A percentile compares a stretch with the other conserved stretches of the same genome.
phyloP scores from a whole-genome alignment of 202 grass and related monocot genomes.

The Setaria italica region DNA sequence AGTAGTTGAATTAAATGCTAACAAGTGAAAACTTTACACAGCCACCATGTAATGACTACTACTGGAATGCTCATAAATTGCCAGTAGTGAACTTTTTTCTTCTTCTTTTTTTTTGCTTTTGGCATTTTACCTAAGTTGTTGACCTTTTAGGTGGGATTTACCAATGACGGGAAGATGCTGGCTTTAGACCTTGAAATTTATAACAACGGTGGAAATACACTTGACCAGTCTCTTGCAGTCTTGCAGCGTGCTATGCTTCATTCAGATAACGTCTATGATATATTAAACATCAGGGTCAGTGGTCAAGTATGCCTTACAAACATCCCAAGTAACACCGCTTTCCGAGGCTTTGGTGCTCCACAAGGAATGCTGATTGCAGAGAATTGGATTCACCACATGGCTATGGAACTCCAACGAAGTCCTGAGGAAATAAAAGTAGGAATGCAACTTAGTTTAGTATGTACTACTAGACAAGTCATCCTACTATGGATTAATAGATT shows the following conservation, averaged over 20 bases:
- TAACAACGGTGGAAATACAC: constrained; percentile 83
- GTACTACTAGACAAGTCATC: constrained; percentile 13
- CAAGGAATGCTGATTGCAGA: constrained; percentile 90
- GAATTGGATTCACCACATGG: constrained; percentile 90
- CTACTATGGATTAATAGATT: background rate
- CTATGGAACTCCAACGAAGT: constrained; percentile 70
- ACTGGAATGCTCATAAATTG: too few species aligned
- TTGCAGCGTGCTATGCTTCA: constrained; percentile 80
- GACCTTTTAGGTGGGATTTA: constrained; percentile 78
- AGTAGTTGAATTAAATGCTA: too few species aligned
- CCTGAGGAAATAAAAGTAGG: constrained; percentile 90
- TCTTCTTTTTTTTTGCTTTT: background rate
- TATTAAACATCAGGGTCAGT: constrained; percentile 69
- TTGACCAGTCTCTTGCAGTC: constrained; percentile 72
- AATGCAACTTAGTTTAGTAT: constrained; percentile 8
- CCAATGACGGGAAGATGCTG: constrained; percentile 80
- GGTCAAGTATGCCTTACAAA: constrained; percentile 93
- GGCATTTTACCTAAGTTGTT: constrained; percentile 19
- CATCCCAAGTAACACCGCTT: constrained; percentile 91
- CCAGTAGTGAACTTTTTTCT: too few species aligned
- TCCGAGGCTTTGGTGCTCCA: constrained; percentile 93
- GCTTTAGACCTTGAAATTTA: constrained; percentile 85
- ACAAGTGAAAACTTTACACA: too few species aligned
- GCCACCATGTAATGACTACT: too few species aligned
- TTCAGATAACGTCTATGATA: constrained; percentile 86